A percentile compares a stretch with the other conserved stretches of the same genome.
Evolutionary conservation across 2,329 filamentous ascomycete genomes (phyloP).

Genomic region (Fusarium sp.): DNA sequence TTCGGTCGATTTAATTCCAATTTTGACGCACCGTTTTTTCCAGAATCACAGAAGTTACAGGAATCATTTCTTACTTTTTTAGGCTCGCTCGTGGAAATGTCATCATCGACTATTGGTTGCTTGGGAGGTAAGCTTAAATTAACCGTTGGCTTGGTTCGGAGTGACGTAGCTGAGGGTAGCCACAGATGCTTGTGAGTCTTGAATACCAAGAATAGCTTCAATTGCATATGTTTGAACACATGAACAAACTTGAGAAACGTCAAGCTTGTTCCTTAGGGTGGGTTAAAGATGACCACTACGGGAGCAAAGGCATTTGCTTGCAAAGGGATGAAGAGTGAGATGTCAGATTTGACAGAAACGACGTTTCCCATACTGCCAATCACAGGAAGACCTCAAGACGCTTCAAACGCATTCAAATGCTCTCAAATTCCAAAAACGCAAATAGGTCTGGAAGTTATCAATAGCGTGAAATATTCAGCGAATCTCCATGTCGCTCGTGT

Average conservation of each 20-base stretch:
- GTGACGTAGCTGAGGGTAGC: not conserved
- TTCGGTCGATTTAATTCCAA: accelerated
- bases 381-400: not conserved
- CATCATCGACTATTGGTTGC: not conserved
- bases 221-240: not conserved
- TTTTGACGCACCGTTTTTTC: not conserved
- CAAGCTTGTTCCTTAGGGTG: not conserved
- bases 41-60: not conserved
- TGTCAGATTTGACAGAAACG: not conserved
- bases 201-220: not conserved
- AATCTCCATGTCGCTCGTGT: too few relatives aligned
- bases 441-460: not conserved
- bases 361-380: not conserved
- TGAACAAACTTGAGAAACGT: not conserved
- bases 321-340: not conserved
- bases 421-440: not conserved
- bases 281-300: not conserved
- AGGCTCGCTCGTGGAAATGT: not conserved
- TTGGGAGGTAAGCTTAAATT: not conserved
- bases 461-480: too few relatives aligned
- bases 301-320: not conserved
- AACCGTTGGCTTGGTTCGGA: not conserved
- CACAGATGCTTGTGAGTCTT: not conserved
- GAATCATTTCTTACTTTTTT: not conserved
- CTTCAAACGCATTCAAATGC: not conserved